Percentiles rank a stretch among this genome's conserved stretches.
phyloP scores from a whole-genome alignment of 176 grass and related monocot species.

The Poa pratensis region DNA sequence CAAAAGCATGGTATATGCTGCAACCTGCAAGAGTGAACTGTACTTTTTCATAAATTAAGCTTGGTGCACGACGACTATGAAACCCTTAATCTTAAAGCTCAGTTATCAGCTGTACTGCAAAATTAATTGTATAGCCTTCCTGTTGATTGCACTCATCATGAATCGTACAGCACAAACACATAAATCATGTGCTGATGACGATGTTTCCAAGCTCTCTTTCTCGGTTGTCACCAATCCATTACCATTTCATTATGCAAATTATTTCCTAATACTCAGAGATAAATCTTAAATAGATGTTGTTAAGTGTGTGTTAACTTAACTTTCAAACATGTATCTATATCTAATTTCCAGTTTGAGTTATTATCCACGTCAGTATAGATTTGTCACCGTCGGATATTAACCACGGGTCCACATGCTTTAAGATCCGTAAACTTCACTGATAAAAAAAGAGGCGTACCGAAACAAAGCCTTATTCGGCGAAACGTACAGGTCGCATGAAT shows the following conservation, averaged over 20 bases:
- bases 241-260: background rate
- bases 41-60: conserved; percentile 3
- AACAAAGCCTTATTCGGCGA: background rate
- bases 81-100: conserved; percentile 14
- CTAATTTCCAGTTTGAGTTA: background rate
- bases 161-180: background rate
- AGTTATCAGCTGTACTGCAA: conserved; percentile 32
- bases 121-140: background rate
- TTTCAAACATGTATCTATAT: conserved; percentile 4
- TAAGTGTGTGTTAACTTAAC: background rate
- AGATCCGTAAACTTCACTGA: background rate
- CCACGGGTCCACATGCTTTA: background rate
- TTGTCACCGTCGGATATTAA: background rate
- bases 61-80: conserved; percentile 28
- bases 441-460: background rate
- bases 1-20: conserved; percentile 43
- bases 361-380: background rate
- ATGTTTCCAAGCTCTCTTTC: background rate
- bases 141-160: conserved; percentile 6
- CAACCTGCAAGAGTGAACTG: background rate
- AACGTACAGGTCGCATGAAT: background rate
- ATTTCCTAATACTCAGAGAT: background rate
- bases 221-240: conserved; percentile 9
- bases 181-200: conserved; percentile 14
- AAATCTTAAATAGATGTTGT: background rate